Percentiles rank a stretch among this genome's conserved stretches.
Conservation (phyloP, 345 rosid species). For the Erodium maritimum region DNA sequence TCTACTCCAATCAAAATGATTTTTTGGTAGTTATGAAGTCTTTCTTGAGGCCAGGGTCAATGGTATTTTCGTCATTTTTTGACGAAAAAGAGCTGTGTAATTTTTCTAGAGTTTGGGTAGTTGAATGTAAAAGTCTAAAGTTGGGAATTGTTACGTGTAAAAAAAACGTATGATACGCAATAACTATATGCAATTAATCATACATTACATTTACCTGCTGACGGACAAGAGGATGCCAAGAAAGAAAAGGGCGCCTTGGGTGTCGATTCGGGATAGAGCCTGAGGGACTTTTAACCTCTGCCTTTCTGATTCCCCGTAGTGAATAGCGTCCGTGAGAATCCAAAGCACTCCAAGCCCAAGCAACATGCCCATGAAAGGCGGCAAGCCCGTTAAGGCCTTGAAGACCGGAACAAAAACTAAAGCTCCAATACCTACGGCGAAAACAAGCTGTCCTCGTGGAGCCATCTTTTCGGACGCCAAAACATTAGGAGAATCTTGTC, state of each 20-base stretch:
- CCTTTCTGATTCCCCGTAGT: slow-evolving; percentile 85
- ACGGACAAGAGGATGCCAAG: slow-evolving; percentile 88
- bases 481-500: slow-evolving; percentile 43
- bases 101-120: too few species aligned
- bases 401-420: slow-evolving; percentile 83
- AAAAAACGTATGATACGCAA: too few species aligned
- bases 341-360: slow-evolving; percentile 95
- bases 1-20: too few species aligned
- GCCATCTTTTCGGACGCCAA: slow-evolving; percentile 87
- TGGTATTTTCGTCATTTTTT: too few species aligned
- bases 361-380: slow-evolving; percentile 92
- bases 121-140: too few species aligned
- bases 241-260: slow-evolving; percentile 89
- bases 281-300: slow-evolving; percentile 88
- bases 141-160: too few species aligned
- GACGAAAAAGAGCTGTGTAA: too few species aligned
- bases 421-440: slow-evolving; percentile 79
- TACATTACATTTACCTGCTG: slow-evolving; percentile 47
- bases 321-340: slow-evolving; percentile 94
- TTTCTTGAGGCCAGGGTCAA: too few species aligned
- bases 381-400: slow-evolving; percentile 85
- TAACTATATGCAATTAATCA: too few species aligned
- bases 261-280: slow-evolving; percentile 86
- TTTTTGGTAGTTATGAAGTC: too few species aligned
- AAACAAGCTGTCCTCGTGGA: slow-evolving; percentile 83